Evolutionary conservation across 345 rosid genomes (phyloP).

Genomic region (Citrus reticulata): DNA sequence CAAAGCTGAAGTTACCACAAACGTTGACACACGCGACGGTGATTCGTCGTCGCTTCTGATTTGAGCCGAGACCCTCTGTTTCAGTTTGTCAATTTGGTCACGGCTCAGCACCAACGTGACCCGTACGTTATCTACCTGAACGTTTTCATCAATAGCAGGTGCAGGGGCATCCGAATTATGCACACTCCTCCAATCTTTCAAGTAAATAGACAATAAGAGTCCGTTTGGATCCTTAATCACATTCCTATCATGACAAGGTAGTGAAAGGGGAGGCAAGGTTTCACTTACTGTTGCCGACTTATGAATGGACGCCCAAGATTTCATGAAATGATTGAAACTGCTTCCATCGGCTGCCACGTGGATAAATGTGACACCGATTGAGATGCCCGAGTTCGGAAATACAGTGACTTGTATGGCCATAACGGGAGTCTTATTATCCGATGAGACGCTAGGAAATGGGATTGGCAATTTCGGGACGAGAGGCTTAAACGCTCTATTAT

Average conservation of each 20-base stretch:
- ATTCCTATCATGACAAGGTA: slow-evolving; percentile 21
- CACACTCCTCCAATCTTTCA: slow-evolving; percentile 23
- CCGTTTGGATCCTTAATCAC: slow-evolving; percentile 32
- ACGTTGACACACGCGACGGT: slow-evolving; percentile 19
- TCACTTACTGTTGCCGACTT: slow-evolving; percentile 3
- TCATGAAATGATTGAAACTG: slow-evolving; percentile 24
- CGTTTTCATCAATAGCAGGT: neutral
- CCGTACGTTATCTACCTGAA: slow-evolving; percentile 30
- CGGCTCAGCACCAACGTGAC: slow-evolving; percentile 28
- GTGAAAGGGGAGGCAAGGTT: neutral
- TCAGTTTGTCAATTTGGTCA: slow-evolving; percentile 24
- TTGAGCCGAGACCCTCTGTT: slow-evolving; percentile 15
- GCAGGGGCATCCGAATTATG: no score
- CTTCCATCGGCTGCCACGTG: slow-evolving; percentile 35
- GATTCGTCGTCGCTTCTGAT: neutral
- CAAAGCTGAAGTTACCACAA: slow-evolving; percentile 31
- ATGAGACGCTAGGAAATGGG: neutral
- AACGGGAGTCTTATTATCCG: slow-evolving; percentile 9
- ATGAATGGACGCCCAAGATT: slow-evolving; percentile 33
- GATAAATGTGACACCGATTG: slow-evolving; percentile 21
- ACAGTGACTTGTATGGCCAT: slow-evolving; percentile 29
- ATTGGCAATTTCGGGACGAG: slow-evolving; percentile 27
- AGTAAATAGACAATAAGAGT: slow-evolving; percentile 8
- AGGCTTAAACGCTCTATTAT: slow-evolving; percentile 13
- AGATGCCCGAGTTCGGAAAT: slow-evolving; percentile 36